Evolutionary conservation across 306 rosid species (phyloP).

Genomic region (Geum urbanum): DNA sequence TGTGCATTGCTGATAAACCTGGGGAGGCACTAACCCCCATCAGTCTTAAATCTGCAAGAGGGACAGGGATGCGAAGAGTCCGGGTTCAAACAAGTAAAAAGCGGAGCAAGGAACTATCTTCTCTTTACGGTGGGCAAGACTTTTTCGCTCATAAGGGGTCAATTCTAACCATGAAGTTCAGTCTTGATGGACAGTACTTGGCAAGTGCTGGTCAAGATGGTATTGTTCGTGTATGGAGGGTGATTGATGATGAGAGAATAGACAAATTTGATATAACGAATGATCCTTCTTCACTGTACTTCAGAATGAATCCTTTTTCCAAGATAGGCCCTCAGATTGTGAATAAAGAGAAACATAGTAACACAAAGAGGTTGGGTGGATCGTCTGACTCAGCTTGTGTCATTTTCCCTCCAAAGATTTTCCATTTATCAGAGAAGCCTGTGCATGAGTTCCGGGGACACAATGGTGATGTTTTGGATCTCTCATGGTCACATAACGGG

Average conservation of each 20-base stretch:
- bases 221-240: slow-evolving; percentile 72
- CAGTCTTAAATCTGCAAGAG: slow-evolving; percentile 23
- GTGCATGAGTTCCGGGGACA: slow-evolving; percentile 77
- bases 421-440: slow-evolving; percentile 58
- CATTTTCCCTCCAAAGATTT: slow-evolving; percentile 65
- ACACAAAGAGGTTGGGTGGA: slow-evolving; percentile 39
- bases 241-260: slow-evolving; percentile 56
- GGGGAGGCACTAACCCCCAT: slow-evolving; percentile 30
- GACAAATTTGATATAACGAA: slow-evolving; percentile 37
- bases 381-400: slow-evolving; percentile 64
- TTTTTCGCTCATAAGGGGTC: slow-evolving; percentile 71
- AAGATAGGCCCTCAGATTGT: slow-evolving; percentile 39
- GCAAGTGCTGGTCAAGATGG: slow-evolving; percentile 90
- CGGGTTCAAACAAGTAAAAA: slow-evolving; percentile 54
- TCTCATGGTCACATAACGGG: slow-evolving; percentile 79
- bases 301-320: slow-evolving; percentile 54
- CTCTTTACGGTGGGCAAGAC: slow-evolving; percentile 64
- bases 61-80: slow-evolving; percentile 44
- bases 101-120: slow-evolving; percentile 63
- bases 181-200: slow-evolving; percentile 67
- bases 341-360: slow-evolving; percentile 43
- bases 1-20: slow-evolving; percentile 42
- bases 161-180: slow-evolving; percentile 78
- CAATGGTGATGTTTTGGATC: slow-evolving; percentile 65
- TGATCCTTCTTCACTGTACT: slow-evolving; percentile 63